Conservation (phyloP, 257 asterid genomes). For the Osmanthus fragrans region DNA sequence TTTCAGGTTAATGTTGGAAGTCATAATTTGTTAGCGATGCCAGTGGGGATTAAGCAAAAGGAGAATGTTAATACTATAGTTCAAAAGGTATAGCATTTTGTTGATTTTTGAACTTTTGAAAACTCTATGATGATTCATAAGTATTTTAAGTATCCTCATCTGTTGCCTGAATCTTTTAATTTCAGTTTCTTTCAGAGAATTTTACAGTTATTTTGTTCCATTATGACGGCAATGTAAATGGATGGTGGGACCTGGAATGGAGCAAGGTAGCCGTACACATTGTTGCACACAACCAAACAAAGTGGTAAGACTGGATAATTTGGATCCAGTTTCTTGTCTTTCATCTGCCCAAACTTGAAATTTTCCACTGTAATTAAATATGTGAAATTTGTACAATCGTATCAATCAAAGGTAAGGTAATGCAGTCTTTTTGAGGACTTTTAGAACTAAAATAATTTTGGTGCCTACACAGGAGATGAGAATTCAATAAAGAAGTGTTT, state of each 20-base stretch:
- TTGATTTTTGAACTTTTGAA: conserved; percentile 11
- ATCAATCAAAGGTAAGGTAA: neutral
- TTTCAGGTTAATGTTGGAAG: conserved; percentile 49
- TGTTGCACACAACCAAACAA: conserved; percentile 90
- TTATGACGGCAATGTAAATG: conserved; percentile 90
- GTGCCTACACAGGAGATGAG: conserved; percentile 3
- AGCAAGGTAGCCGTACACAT: conserved; percentile 82
- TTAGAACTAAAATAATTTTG: neutral
- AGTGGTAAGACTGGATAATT: conserved; percentile 56
- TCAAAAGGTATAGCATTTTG: conserved; percentile 52
- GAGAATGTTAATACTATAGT: conserved; percentile 62
- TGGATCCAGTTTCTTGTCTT: conserved; percentile 14
- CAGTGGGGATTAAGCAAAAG: conserved; percentile 87
- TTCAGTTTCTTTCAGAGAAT: conserved; percentile 93
- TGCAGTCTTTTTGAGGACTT: neutral
- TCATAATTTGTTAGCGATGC: conserved; percentile 71
- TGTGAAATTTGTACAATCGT: conserved; percentile 2
- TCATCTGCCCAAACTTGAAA: conserved; percentile 7
- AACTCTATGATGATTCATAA: conserved; percentile 4
- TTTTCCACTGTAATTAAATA: neutral
- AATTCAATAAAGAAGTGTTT: neutral
- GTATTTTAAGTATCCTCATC: conserved; percentile 12
- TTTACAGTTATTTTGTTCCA: conserved; percentile 86
- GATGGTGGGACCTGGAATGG: conserved; percentile 89
- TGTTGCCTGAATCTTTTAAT: conserved; percentile 24